A percentile compares a stretch with the other conserved stretches of the same genome.
Evolutionary conservation across 371 early-diverging fungal genomes (phyloP).

Genomic region (Dinochytrium kinnereticum): DNA sequence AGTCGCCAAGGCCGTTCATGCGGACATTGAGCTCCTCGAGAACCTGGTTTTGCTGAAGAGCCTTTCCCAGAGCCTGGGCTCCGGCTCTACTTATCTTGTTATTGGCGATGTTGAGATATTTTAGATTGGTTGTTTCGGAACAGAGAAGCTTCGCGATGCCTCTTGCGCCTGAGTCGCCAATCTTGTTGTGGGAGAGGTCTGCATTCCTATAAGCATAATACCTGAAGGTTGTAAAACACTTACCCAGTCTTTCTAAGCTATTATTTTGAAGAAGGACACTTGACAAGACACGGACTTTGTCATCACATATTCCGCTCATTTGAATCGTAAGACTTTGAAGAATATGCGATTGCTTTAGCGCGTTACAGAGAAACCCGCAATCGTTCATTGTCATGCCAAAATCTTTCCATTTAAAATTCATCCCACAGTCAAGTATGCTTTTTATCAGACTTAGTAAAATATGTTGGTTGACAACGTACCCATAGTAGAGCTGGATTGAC

Average conservation of each 20-base stretch:
- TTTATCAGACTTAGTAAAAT: neutral
- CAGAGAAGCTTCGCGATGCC: conserved; percentile 50
- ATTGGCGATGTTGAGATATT: conserved; percentile 43
- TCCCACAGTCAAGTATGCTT: conserved; percentile 56
- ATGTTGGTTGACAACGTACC: conserved; percentile 32
- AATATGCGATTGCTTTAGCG: conserved; percentile 16
- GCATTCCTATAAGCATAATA: neutral
- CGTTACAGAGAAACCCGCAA: conserved; percentile 31
- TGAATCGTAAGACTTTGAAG: conserved; percentile 39
- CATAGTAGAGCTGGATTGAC: conserved; percentile 47
- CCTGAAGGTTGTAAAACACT: conserved; percentile 1
- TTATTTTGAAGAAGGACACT: conserved; percentile 41
- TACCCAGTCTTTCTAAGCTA: conserved; percentile 40
- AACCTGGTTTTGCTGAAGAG: conserved; percentile 37
- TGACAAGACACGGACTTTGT: conserved; percentile 41
- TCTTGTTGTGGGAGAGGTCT: conserved; percentile 57
- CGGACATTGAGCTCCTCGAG: conserved; percentile 42
- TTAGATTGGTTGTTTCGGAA: conserved; percentile 25
- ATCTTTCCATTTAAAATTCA: conserved; percentile 49
- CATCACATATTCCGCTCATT: conserved; percentile 46
- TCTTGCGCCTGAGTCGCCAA: conserved; percentile 49
- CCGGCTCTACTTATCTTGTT: conserved; percentile 47
- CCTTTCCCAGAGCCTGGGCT: conserved; percentile 38
- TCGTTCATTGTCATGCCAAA: conserved; percentile 57
- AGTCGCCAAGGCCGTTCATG: conserved; percentile 48